Evolutionary conservation across 116 monocot species (phyloP).

Genomic region (Cymodocea nodosa): DNA sequence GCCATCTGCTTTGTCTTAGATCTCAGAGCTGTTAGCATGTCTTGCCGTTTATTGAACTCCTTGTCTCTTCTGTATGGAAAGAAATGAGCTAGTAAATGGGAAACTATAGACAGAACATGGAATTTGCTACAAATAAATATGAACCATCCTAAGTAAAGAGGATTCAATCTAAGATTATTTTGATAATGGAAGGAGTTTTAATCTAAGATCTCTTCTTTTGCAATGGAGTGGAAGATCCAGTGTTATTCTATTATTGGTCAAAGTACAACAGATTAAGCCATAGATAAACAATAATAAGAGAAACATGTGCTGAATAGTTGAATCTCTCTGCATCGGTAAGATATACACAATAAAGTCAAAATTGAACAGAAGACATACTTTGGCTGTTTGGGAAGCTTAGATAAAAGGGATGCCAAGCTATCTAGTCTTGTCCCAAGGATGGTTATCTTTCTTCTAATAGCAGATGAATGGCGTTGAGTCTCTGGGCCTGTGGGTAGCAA

Average conservation of each 20-base stretch:
- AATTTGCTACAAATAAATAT: too few species aligned
- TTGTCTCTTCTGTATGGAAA: conserved; percentile 21
- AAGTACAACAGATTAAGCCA: too few species aligned
- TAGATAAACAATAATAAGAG: neutral
- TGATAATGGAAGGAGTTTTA: too few species aligned
- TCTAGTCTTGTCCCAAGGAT: conserved; percentile 80
- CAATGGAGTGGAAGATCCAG: too few species aligned
- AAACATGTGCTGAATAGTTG: neutral
- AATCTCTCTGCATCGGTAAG: too few species aligned
- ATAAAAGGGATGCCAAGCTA: conserved; percentile 48
- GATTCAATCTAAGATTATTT: too few species aligned
- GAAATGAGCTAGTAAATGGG: neutral
- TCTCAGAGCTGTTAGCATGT: conserved; percentile 31
- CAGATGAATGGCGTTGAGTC: conserved; percentile 43
- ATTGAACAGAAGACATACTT: conserved; percentile 26
- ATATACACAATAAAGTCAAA: neutral
- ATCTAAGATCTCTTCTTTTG: too few species aligned
- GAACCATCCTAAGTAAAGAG: too few species aligned
- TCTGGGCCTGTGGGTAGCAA: conserved; percentile 59
- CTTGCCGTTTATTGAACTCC: conserved; percentile 34
- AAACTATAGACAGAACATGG: neutral
- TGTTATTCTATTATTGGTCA: too few species aligned
- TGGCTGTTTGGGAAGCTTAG: conserved; percentile 58
- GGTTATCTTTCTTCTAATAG: conserved; percentile 74
- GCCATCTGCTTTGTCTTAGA: conserved; percentile 38